These are phyloP conservation scores for Pascua sp. DNA, from an alignment of 1,284 basidiomycete species.

Conservation along the genomic window DNA sequence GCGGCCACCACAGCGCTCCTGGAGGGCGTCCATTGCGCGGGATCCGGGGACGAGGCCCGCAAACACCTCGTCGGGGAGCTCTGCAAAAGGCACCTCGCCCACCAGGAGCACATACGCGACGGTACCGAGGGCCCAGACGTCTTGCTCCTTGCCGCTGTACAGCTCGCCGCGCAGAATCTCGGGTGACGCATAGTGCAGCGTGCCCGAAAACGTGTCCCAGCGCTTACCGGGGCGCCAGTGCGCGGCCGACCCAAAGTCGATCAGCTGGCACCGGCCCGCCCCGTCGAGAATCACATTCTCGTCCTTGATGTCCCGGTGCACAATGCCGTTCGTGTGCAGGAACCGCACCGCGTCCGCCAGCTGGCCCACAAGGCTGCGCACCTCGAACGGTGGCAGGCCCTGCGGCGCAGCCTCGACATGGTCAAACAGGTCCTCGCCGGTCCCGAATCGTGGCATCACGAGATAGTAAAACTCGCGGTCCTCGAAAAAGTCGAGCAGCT, in stretches of 20 bases:
- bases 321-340: constrained; percentile 86
- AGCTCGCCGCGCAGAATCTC: constrained; percentile 93
- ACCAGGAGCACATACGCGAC: constrained; percentile 93
- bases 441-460: constrained; percentile 55
- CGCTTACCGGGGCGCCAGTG: constrained; percentile 76
- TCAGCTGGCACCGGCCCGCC: constrained; percentile 70
- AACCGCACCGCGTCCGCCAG: constrained; percentile 89
- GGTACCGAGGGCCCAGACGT: constrained; percentile 98
- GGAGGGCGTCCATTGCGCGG: constrained; percentile 33
- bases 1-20: constrained; percentile 34
- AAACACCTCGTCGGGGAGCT: constrained; percentile 44
- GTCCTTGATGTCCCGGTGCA: constrained; percentile 98
- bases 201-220: constrained; percentile 84
- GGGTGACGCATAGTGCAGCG: constrained; percentile 93
- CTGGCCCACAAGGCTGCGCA: constrained; percentile 86
- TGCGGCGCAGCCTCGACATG: constrained; percentile 84
- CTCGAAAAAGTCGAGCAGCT: constrained; percentile 94
- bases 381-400: constrained; percentile 70
- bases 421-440: constrained; percentile 80
- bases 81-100: constrained; percentile 89
- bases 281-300: constrained; percentile 75
- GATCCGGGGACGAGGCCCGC: constrained; percentile 29
- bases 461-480: constrained; percentile 94
- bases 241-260: constrained; percentile 77
- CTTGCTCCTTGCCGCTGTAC: constrained; percentile 93